Base-by-base conservation (phyloP, 495 filamentous ascomycete genomes). In the Podospora sp. region DNA sequence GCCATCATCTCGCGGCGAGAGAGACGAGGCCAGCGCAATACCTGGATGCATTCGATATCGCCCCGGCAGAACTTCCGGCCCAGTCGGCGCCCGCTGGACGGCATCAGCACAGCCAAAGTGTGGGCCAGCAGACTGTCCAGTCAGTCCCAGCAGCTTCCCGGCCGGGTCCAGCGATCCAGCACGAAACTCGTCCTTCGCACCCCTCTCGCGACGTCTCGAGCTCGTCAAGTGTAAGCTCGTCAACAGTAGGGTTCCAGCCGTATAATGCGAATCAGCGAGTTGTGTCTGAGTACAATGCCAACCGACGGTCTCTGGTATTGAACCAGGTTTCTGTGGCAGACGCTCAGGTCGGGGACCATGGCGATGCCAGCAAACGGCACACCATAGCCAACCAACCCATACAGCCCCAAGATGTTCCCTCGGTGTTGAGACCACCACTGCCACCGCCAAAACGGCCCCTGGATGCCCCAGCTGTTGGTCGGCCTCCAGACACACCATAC, bases 21-120 rank as follows among this genome's bases (percentile, higher is more conserved):
- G 26, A 67, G 11, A 14, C 66, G 26, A 36, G 66, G 69, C 62
- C 76, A 60, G 33, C 71, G 51, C 4, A 60, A 56, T 68, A 72
- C 40, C 24, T 59, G 14, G 69, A 69, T 24, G 64, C 69, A 46
- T 67, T 76, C 59, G 76, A 80, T 56, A 63, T 82, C 25, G 72
- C 76, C 27, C 77, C 78, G 4, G 71, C 65, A 57, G 75, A 73
- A 62, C 49, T 75, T 66, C 74, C 71, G n/a, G 65, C 72, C 25
- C 21, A 51, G 71, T n/a, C 69, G 71, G 51, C 27, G 16, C n/a
- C 59, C 22, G 18, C n/a, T 8, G 35, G 20, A 24, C 7, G 52
- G 52, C 52, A n/a, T 22, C 7, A 9, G n/a, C 24, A 46, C 12
- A 46, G 12, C 16, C 11, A 46, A 14, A 18, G 16, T 11, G 40